A percentile compares a stretch with the other conserved stretches of the same genome.
These are phyloP conservation scores for Paracorniculantispora psalliotae DNA, from an alignment of 2,329 filamentous ascomycete species.

Conservation along the genomic window DNA sequence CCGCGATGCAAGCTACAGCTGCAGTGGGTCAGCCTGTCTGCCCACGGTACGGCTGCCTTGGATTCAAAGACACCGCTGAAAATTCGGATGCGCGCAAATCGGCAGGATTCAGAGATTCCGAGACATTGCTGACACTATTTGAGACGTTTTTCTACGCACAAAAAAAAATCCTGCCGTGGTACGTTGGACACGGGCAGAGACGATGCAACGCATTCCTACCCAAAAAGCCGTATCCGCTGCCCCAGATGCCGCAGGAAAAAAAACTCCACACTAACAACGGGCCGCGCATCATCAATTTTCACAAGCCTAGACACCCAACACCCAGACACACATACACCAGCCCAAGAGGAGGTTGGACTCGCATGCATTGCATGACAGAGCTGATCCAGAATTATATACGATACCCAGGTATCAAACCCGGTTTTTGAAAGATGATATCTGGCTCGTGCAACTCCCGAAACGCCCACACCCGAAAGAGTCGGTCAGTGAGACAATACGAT, in stretches of 20 bases:
- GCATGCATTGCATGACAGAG: background rate
- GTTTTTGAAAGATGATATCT: no score
- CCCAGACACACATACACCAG: background rate
- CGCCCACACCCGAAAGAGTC: no score
- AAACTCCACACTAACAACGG: slow-evolving; percentile 7
- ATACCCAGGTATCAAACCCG: no score
- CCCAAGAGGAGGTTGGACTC: background rate
- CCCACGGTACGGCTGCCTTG: no score
- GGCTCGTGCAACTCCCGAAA: no score
- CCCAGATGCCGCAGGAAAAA: background rate
- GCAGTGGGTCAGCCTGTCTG: background rate
- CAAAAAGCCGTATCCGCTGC: background rate
- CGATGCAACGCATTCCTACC: slow-evolving; percentile 1
- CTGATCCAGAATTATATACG: background rate
- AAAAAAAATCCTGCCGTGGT: background rate
- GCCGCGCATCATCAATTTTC: slow-evolving; percentile 9
- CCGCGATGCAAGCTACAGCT: background rate
- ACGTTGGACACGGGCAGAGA: background rate
- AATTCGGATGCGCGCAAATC: no score
- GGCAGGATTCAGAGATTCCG: background rate
- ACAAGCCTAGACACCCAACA: no score
- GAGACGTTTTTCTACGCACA: background rate
- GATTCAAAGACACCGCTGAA: background rate
- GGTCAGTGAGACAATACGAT: no score
- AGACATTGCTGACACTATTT: background rate